These are phyloP conservation scores for Colletotrichum tanaceti DNA, from an alignment of 2,329 filamentous ascomycete genomes.

Conservation along the genomic window DNA sequence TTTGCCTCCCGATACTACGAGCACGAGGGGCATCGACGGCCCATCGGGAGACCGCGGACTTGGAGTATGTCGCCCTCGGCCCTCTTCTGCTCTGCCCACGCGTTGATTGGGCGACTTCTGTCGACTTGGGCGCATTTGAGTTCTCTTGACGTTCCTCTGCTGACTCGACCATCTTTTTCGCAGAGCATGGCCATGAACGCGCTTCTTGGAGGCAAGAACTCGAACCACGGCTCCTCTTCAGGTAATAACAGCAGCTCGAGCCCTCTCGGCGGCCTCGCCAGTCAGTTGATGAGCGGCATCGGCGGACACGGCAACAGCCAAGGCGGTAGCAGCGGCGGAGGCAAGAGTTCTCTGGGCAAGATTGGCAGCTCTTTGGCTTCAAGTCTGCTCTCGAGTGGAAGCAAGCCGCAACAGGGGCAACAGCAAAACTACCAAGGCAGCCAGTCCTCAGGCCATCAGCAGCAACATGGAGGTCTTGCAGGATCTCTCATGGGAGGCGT, in stretches of 20 bases:
- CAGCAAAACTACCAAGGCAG: slow-evolving; percentile 62
- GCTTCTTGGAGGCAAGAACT: slow-evolving; percentile 62
- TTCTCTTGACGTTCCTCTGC: slow-evolving; percentile 4
- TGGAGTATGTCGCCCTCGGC: slow-evolving; percentile 64
- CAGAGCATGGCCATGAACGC: slow-evolving; percentile 72
- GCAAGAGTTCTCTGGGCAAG: slow-evolving; percentile 61
- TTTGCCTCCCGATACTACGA: slow-evolving; percentile 60
- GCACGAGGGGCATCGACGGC: slow-evolving; percentile 62
- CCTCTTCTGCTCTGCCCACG: slow-evolving; percentile 4
- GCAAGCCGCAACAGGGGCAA: slow-evolving; percentile 57
- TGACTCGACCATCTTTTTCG: slow-evolving; percentile 33
- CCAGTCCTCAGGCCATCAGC: slow-evolving; percentile 51
- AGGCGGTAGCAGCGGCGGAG: slow-evolving; percentile 47
- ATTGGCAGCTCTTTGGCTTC: slow-evolving; percentile 68
- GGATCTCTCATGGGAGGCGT: slow-evolving; percentile 67
- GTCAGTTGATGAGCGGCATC: slow-evolving; percentile 58
- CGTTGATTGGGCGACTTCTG: not conserved
- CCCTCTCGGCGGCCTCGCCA: slow-evolving; percentile 60
- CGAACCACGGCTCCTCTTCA: slow-evolving; percentile 48
- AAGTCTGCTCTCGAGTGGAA: slow-evolving; percentile 63
- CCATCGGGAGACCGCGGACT: slow-evolving; percentile 70
- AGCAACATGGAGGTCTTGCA: slow-evolving; percentile 60
- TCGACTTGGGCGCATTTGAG: slow-evolving; percentile 2
- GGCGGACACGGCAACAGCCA: slow-evolving; percentile 46
- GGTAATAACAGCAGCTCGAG: slow-evolving; percentile 51